Evolutionary conservation across 768 basidiomycete genomes (phyloP), one percentile per base, ranked within the genome.

Genomic region (Stropharia rugosoannulata): DNA sequence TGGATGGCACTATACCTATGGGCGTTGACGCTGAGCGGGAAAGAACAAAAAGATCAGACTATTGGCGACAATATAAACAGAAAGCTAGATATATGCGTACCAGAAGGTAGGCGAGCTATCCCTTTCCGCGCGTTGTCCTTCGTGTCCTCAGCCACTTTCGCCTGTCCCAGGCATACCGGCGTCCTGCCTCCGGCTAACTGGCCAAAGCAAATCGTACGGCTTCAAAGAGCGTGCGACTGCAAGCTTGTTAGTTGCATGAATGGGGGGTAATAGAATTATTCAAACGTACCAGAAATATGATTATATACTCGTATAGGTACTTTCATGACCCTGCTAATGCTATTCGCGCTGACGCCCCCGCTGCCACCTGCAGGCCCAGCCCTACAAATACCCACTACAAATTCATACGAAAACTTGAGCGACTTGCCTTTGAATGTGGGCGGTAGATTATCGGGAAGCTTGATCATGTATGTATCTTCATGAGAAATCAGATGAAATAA

Each of bases 291-390:
- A 44, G 83, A 75, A 55, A 97, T 90, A 60, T 95, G 78, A 55
- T 93, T 95, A 72, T 97, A 98, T 5, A 98, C 78, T 19, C 94
- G 76, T 43, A 99, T 87, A 0, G 96, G 96, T 1, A 98, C 89
- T 48, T 89, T 90, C 88, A 96, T 92, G 2, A 95, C 82, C 35
- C 85, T 75, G 69, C 90, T 89, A 54, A 77, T 75, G 62, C 82
- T 83, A 59, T 76, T 80, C 36, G 70, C 74, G 42, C 74, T 75
- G 11, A 22, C 70, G 59, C 15, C 77, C 49, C 46, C 71, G 64
- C 55, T 71, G 63, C 49, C 70, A 64, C 63, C 41, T 15, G 62
- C 60, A 35, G 73, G 58, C 8, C 76, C 74, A 11, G 88, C 84
- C 11, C 91, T 81, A 69, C 89, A 95, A 0, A 91, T 87, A 1